phyloP scores from a whole-genome alignment of 2,329 filamentous ascomycete species.

The Camillea tinctor region DNA sequence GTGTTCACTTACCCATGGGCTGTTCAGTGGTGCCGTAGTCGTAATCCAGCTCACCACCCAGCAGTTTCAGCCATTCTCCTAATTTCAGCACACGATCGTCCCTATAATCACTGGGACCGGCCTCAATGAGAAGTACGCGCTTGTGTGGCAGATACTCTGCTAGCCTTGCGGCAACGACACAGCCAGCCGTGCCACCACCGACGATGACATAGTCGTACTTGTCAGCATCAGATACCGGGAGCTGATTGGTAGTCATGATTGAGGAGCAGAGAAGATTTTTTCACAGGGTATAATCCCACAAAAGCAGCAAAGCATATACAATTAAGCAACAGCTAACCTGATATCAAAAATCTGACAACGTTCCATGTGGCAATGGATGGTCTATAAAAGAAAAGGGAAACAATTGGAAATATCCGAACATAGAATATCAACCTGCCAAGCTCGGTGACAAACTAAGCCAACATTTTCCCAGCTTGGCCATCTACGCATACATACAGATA shows the following conservation, averaged over 20 bases:
- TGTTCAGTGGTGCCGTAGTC: slow-evolving; percentile 89
- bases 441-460: background rate
- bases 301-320: background rate
- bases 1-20: slow-evolving; percentile 60
- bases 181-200: slow-evolving; percentile 82
- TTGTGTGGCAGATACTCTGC: slow-evolving; percentile 82
- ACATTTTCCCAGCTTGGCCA: background rate
- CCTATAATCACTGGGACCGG: slow-evolving; percentile 84
- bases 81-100: slow-evolving; percentile 84
- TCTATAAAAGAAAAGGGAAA: background rate
- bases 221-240: slow-evolving; percentile 62
- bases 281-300: background rate
- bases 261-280: slow-evolving; percentile 2
- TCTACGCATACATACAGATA: slow-evolving; percentile 2
- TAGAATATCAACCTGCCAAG: background rate
- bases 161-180: slow-evolving; percentile 77
- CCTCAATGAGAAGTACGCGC: slow-evolving; percentile 80
- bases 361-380: background rate
- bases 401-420: background rate
- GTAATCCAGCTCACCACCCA: slow-evolving; percentile 87
- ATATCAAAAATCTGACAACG: background rate
- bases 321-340: background rate
- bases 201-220: slow-evolving; percentile 83
- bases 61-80: slow-evolving; percentile 80
- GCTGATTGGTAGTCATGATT: slow-evolving; percentile 60